Percentiles rank a stretch among this genome's conserved stretches.
Conservation (phyloP, 345 rosid genomes). For the Nasturtium officinale region DNA sequence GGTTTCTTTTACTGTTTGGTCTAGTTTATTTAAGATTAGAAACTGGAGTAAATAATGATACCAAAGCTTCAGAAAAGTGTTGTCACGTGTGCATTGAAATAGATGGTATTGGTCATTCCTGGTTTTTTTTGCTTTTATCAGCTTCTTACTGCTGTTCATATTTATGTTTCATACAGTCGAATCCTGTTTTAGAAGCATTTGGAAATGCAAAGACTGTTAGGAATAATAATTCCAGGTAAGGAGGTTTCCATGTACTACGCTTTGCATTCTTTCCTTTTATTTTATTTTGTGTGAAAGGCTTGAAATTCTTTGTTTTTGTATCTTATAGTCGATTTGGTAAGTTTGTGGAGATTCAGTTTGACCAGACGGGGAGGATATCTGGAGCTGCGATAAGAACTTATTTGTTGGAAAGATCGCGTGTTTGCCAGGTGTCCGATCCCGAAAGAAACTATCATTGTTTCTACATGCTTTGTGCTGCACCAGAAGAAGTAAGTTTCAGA, state of each 20-base stretch:
- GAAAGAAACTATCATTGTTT: conserved; percentile 99
- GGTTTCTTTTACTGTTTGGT: conserved; percentile 4
- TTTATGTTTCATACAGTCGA: conserved; percentile 66
- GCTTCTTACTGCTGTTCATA: conserved; percentile 16
- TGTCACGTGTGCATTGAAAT: background rate
- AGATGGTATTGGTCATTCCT: background rate
- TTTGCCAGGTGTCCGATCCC: conserved; percentile 96
- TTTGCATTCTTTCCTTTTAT: background rate
- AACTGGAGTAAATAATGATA: conserved; percentile 1
- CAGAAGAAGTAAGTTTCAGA: conserved; percentile 66
- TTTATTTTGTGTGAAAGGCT: conserved; percentile 4
- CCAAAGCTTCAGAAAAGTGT: conserved; percentile 5
- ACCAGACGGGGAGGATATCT: conserved; percentile 79
- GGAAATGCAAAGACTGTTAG: conserved; percentile 98
- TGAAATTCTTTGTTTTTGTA: background rate
- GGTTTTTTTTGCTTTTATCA: conserved; percentile 14
- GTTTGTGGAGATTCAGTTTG: conserved; percentile 99
- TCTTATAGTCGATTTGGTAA: conserved; percentile 93
- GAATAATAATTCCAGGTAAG: conserved; percentile 96
- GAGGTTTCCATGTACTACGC: conserved; percentile 21
- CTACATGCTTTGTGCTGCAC: conserved; percentile 99
- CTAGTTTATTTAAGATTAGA: background rate
- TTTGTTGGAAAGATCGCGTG: conserved; percentile 97
- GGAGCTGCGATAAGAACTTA: conserved; percentile 99
- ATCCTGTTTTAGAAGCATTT: conserved; percentile 99